These are phyloP conservation scores for Cladobotryum mycophilum DNA, from an alignment of 2,329 filamentous ascomycete genomes.

Conservation along the genomic window DNA sequence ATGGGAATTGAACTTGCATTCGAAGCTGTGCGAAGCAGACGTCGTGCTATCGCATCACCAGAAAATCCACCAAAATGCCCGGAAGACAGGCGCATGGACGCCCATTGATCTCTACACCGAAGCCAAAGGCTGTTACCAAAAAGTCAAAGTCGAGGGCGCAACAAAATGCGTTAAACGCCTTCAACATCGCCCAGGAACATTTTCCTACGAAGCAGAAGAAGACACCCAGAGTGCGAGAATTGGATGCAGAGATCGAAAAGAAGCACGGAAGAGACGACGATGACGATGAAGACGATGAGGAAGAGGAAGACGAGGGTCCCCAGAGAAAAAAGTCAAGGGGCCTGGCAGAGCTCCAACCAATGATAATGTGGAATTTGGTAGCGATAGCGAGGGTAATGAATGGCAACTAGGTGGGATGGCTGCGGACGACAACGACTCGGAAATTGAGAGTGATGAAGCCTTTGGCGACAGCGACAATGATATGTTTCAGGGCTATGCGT, in stretches of 20 bases:
- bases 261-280: conserved; percentile 40
- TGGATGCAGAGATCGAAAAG: conserved; percentile 41
- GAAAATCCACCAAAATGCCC: conserved; percentile 40
- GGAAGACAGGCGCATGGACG: conserved; percentile 55
- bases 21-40: not conserved
- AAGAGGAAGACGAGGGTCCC: conserved; percentile 46
- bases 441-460: conserved; percentile 67
- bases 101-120: conserved; percentile 37
- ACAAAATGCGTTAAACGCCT: conserved; percentile 50
- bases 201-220: conserved; percentile 41
- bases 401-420: conserved; percentile 67
- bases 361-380: conserved; percentile 63
- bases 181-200: conserved; percentile 50
- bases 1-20: not conserved
- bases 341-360: conserved; percentile 38
- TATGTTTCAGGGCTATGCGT: conserved; percentile 66
- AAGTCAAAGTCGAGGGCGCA: conserved; percentile 44
- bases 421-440: conserved; percentile 55
- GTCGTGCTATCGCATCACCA: conserved; percentile 6
- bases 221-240: conserved; percentile 45
- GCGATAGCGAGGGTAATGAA: conserved; percentile 78
- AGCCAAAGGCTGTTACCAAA: conserved; percentile 28
- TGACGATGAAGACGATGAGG: conserved; percentile 43
- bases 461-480: conserved; percentile 88
- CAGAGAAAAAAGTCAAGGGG: conserved; percentile 37